These are phyloP conservation scores for Penicillium sp. DNA, from an alignment of 2,329 filamentous ascomycete genomes.

Conservation along the genomic window DNA sequence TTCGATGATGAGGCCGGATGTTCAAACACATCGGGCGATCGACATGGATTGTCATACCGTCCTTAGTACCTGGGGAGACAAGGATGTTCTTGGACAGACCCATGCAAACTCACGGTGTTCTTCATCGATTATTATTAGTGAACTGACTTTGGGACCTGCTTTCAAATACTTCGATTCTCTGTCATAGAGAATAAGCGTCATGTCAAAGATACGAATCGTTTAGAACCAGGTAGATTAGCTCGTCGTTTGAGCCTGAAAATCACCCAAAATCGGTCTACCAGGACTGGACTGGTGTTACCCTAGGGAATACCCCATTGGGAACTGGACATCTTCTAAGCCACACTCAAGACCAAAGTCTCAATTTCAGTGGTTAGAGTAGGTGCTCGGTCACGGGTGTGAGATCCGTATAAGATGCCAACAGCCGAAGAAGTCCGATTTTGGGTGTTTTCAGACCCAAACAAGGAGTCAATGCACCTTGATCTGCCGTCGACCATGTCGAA, in stretches of 20 bases:
- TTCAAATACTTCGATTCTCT: background rate
- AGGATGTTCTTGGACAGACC: background rate
- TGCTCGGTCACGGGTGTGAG: background rate
- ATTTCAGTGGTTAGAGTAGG: background rate
- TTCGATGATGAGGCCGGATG: background rate
- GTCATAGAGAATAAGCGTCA: background rate
- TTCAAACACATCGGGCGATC: no score
- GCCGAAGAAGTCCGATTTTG: constrained; percentile 2
- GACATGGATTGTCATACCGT: background rate
- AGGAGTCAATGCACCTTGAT: constrained; percentile 1
- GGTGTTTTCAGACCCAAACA: constrained; percentile 7
- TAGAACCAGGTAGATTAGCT: background rate
- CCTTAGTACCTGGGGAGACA: background rate
- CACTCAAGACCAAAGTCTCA: background rate
- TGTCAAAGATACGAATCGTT: background rate
- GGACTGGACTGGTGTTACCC: background rate
- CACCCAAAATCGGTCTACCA: constrained; percentile 6
- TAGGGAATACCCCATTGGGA: background rate
- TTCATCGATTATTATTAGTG: background rate
- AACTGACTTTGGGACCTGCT: background rate
- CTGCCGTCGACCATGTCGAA: background rate
- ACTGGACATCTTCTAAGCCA: background rate
- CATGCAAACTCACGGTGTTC: background rate
- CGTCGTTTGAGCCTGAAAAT: constrained; percentile 9
- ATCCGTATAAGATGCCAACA: background rate